Evolutionary conservation across 1,139 yeast genomes (phyloP).

Genomic region (Pneumocystis oryctolagi): DNA sequence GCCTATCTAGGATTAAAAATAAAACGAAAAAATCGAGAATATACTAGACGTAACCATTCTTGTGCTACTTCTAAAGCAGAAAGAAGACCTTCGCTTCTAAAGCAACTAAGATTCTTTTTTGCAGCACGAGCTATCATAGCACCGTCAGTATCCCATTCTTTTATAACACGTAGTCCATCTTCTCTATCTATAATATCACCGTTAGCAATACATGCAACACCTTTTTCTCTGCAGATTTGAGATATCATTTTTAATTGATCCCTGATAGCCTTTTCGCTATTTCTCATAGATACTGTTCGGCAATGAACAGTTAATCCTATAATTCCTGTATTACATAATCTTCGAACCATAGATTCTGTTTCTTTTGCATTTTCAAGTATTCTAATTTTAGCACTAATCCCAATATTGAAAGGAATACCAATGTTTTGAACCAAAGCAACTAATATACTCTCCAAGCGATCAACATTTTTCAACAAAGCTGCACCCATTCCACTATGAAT

Average conservation of each 20-base stretch:
- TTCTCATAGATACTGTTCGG: constrained; percentile 78
- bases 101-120: constrained; percentile 72
- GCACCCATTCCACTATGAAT: constrained; percentile 97
- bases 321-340: constrained; percentile 68
- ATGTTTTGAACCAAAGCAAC: constrained; percentile 55
- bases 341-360: constrained; percentile 47
- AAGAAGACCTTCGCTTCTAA: constrained; percentile 23
- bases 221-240: constrained; percentile 43
- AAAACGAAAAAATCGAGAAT: neutral
- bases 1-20: constrained; percentile 29
- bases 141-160: constrained; percentile 45
- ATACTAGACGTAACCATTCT: constrained; percentile 32
- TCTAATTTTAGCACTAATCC: constrained; percentile 82
- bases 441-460: constrained; percentile 53
- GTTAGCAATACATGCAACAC: constrained; percentile 62
- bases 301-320: constrained; percentile 78
- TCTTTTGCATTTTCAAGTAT: constrained; percentile 46
- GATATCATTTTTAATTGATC: constrained; percentile 45
- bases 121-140: constrained; percentile 93
- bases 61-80: constrained; percentile 31
- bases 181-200: constrained; percentile 50
- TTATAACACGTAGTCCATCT: constrained; percentile 43
- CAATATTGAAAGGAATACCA: constrained; percentile 60
- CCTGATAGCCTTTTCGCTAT: constrained; percentile 65
- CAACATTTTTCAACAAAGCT: constrained; percentile 72